Evolutionary conservation across 140 eudicot species (phyloP).

Genomic region (Anethum foeniculum): DNA sequence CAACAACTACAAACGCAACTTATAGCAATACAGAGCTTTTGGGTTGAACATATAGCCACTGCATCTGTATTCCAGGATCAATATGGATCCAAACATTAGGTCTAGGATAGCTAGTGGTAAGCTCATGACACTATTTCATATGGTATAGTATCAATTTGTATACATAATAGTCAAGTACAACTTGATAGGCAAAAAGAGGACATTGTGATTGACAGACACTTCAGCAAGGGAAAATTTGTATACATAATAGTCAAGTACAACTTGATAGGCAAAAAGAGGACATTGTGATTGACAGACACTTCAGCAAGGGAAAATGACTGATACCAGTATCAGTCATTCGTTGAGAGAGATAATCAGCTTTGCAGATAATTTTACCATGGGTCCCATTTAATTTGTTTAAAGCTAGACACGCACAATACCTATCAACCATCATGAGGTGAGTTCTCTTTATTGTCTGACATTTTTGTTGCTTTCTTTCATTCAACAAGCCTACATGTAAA

Average conservation of each 20-base stretch:
- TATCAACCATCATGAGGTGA: neutral
- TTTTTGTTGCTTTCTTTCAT: neutral
- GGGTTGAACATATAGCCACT: neutral
- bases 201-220: no score
- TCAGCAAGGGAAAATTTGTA: no score
- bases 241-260: neutral
- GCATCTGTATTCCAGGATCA: neutral
- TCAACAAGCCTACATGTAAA: neutral
- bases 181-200: neutral
- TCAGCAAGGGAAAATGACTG: neutral
- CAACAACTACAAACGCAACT: neutral
- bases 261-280: neutral
- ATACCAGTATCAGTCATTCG: neutral
- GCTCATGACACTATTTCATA: neutral
- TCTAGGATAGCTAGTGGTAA: neutral
- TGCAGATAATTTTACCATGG: neutral
- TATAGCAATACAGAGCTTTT: neutral
- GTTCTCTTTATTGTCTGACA: neutral
- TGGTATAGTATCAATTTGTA: neutral
- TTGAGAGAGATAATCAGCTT: neutral
- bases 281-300: neutral
- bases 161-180: neutral
- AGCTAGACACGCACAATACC: neutral
- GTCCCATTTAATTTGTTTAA: neutral
- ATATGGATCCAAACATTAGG: neutral